Base-by-base conservation (phyloP, 1,284 basidiomycete genomes). In the Acaromyces ingoldii region DNA sequence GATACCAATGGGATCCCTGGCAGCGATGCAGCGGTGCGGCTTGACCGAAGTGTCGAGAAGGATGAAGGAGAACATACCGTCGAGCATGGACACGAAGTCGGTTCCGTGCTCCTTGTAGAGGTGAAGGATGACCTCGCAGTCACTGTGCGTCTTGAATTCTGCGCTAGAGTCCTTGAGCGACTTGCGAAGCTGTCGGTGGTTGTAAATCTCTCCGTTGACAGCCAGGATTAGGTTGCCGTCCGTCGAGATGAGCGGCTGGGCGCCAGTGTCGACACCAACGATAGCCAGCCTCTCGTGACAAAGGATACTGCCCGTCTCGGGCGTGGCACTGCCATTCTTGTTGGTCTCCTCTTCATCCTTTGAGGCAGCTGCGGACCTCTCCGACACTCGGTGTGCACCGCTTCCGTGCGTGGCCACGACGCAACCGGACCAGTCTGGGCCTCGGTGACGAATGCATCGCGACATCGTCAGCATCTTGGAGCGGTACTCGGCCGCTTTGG, bases 181-280 rank as follows among this genome's bases (percentile, higher is more conserved):
- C 53, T 86, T 83, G 61, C 89, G 85, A 42, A 98, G 83, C 31
- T 85, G 81, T 55, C 90, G 79, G 76, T 98, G 90, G 82, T 98
- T 99, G 82, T 99, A 99, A 72, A 98, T 98, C 78, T 99, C 95
- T 51, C 95, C 95, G 79, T 98, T 99, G 75, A 98, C 95, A 55
- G 89, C 85, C 51, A 99, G 86, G 67, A 88, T 82, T 63, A 87
- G 77, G 72, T 87, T 88, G 53, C 86, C 87, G 68, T 97, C 91
- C 43, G 88, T 84, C 78, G 87, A 91, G 61, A 87, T 78, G 51
- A 99, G 82, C 21, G 95, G 95, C 76, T 99, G 95, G 34, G 95
- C 95, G 66, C 95, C 95, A 26, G 91, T 89, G 77, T 97, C 93
- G 95, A 99, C 91, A 72, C 95, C 95, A 58, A 98, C 95, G 76